These are phyloP conservation scores for Apophysomyces variabilis DNA, from an alignment of 371 early-diverging fungal genomes.

Conservation along the genomic window DNA sequence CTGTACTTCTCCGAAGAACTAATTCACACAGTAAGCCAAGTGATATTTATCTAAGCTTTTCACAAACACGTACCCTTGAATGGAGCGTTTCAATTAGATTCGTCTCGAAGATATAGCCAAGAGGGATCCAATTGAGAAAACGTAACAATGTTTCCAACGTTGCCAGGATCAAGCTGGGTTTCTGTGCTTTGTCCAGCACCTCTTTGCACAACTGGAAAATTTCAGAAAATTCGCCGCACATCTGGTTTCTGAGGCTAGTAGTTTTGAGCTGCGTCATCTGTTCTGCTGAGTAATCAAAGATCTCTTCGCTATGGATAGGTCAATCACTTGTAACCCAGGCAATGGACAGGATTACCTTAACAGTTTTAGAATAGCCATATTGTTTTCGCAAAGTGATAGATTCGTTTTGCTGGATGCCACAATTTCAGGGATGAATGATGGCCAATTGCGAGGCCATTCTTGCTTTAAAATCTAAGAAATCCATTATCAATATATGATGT, in stretches of 20 bases:
- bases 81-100: conserved; percentile 87
- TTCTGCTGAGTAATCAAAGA: conserved; percentile 98
- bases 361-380: conserved; percentile 97
- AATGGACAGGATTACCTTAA: conserved; percentile 70
- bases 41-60: background rate
- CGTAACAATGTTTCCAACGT: conserved; percentile 93
- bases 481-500: background rate
- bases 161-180: conserved; percentile 86
- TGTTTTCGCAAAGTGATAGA: conserved; percentile 96
- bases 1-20: conserved; percentile 82
- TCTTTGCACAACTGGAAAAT: conserved; percentile 96
- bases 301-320: conserved; percentile 84
- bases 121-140: conserved; percentile 97
- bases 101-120: conserved; percentile 97
- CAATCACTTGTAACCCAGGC: conserved; percentile 4
- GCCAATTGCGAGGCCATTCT: conserved; percentile 99
- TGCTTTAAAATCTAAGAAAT: conserved; percentile 95
- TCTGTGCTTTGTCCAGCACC: conserved; percentile 91
- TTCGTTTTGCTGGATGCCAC: conserved; percentile 92
- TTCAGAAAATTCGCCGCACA: conserved; percentile 95
- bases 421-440: conserved; percentile 98
- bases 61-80: conserved; percentile 63
- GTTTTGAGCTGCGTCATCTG: conserved; percentile 97
- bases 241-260: conserved; percentile 88
- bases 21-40: conserved; percentile 10